Evolutionary conservation across 805 yeast species (phyloP), one percentile per base, ranked within the genome.

Genomic region (Blastobotrys muscicola): DNA sequence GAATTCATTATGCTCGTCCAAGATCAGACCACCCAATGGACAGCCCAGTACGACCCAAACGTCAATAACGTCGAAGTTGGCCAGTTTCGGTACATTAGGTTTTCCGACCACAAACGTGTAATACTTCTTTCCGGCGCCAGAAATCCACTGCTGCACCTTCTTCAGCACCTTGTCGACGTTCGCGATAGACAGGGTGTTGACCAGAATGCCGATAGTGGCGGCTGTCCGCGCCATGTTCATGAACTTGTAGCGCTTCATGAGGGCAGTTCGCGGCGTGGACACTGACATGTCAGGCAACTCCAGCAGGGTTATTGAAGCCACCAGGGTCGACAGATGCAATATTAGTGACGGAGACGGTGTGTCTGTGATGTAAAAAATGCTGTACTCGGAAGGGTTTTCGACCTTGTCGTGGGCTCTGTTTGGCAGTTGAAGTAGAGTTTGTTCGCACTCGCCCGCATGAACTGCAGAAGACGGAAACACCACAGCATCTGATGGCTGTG

Each of bases 91-190:
- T 13, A 92, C 97, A 57, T 92, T 92, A 8, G 97, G 97, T 61
- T 92, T 92, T 8, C 98, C 98, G 3, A 92, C 97, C 3, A 89
- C 97, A 66, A 92, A 87, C 58, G 86, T 74, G 58, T 92, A 92
- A 51, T 85, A 90, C 57, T 92, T 92, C 64, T 92, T 92, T 1
- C 85, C 96, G 0, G 90, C 87, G 3, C 67, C 70, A 41, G 70
- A 73, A 45, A 92, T 76, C 62, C 82, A 72, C 20, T 66, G 59
- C 11, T 76, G 73, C 6, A 87, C 74, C 30, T 69, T 68, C 43
- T 78, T 76, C 42, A 90, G 69, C 31, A 90, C 65, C n/a, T 60
- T 69, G 42, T 77, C 75, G 4, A 95, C 84, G 56, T 85, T 82
- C 33, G 78, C 66, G 33, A 92, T 63, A 0, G 97, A 90, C 29